phyloP scores from a whole-genome alignment of 352 stramenopile genomes.

The Halophytophthora polymorphica region DNA sequence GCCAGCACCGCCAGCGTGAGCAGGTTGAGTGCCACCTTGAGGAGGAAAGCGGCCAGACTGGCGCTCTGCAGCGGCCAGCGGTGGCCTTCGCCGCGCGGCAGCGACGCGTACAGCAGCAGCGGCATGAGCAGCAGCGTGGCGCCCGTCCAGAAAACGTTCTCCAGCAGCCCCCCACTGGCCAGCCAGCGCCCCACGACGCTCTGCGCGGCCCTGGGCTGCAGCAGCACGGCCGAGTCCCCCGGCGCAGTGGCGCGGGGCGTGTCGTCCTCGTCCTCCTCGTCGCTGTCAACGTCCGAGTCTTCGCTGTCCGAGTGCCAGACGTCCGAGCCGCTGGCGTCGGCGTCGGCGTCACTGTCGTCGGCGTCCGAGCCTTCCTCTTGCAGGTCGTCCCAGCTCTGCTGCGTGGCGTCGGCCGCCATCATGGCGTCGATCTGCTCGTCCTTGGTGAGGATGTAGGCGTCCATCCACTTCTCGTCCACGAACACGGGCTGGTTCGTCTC shows the following conservation, averaged over 20 bases:
- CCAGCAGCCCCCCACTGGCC: conserved; percentile 26
- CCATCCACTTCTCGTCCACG: conserved; percentile 81
- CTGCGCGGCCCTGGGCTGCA: conserved; percentile 6
- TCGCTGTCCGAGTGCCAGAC: conserved; percentile 36
- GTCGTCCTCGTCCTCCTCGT: conserved; percentile 19
- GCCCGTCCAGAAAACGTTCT: conserved; percentile 63
- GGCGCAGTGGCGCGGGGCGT: too few relatives aligned
- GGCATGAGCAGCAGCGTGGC: conserved; percentile 35
- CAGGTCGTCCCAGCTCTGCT: conserved; percentile 49
- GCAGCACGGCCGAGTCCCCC: background rate
- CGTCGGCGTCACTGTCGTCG: conserved; percentile 11
- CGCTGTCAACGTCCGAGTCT: conserved; percentile 15
- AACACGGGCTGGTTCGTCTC: conserved; percentile 70
- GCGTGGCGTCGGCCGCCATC: conserved; percentile 40
- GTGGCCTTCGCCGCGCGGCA: conserved; percentile 14
- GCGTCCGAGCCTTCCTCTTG: conserved; percentile 36
- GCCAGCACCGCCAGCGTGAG: conserved; percentile 19
- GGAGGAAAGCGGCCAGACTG: conserved; percentile 16
- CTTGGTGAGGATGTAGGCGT: conserved; percentile 79
- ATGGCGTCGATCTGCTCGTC: conserved; percentile 83
- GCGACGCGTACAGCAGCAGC: conserved; percentile 42
- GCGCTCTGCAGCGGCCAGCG: conserved; percentile 42
- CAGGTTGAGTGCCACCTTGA: conserved; percentile 41
- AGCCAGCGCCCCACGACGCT: too few relatives aligned
- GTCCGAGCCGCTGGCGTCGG: conserved; percentile 22